These are phyloP conservation scores for Puccinia polysora DNA, from an alignment of 1,284 basidiomycete species.

Conservation along the genomic window DNA sequence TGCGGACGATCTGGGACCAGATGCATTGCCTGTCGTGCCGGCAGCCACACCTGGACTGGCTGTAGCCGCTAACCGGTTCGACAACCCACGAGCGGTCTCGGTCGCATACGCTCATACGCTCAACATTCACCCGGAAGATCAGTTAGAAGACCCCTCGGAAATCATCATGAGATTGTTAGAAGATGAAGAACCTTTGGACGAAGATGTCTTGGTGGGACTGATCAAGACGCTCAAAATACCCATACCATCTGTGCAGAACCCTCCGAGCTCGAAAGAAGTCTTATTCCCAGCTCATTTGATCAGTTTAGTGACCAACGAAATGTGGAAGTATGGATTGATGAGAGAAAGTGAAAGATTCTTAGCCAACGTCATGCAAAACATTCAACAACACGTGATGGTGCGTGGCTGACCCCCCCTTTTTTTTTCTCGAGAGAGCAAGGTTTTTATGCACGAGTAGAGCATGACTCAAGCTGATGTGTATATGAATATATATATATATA, in stretches of 20 bases:
- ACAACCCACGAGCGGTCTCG: conserved; percentile 82
- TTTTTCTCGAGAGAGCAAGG: background rate
- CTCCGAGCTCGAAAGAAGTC: conserved; percentile 91
- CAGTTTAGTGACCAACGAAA: conserved; percentile 94
- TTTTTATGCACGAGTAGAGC: background rate
- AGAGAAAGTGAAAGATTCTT: conserved; percentile 95
- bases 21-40: conserved; percentile 62
- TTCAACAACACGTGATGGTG: conserved; percentile 97
- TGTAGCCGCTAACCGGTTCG: conserved; percentile 70
- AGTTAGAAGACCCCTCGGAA: conserved; percentile 79
- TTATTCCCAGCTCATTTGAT: conserved; percentile 99
- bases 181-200: conserved; percentile 82
- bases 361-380: conserved; percentile 97
- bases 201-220: conserved; percentile 86
- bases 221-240: conserved; percentile 91
- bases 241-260: conserved; percentile 79
- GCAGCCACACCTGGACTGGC: conserved; percentile 16
- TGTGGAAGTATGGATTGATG: conserved; percentile 99
- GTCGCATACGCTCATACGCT: conserved; percentile 72
- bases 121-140: conserved; percentile 62
- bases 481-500: too few relatives aligned
- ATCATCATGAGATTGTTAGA: conserved; percentile 93
- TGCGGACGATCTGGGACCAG: conserved; percentile 71
- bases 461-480: conserved; percentile 39
- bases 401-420: conserved; percentile 50